Percentiles rank a stretch among this genome's conserved stretches.
Evolutionary conservation across 2,329 filamentous ascomycete genomes (phyloP).

Genomic region (Hymenoscyphus occultus): DNA sequence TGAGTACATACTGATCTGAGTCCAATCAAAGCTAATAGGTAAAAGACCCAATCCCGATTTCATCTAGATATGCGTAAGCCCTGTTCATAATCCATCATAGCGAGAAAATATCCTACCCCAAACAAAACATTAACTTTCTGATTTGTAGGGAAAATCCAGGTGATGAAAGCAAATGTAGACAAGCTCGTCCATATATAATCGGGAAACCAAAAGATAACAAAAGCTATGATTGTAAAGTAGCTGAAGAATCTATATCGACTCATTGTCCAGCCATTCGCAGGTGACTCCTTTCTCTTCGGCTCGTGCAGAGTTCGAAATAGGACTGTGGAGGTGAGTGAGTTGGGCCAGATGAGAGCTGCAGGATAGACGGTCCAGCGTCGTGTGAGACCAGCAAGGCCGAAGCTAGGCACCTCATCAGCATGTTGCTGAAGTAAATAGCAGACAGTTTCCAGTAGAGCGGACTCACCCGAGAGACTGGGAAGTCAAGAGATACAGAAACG

Average conservation of each 20-base stretch:
- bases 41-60: slow-evolving; percentile 61
- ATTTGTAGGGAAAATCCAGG: slow-evolving; percentile 67
- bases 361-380: slow-evolving; percentile 56
- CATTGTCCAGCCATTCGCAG: slow-evolving; percentile 54
- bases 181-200: slow-evolving; percentile 64
- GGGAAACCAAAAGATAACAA: slow-evolving; percentile 42
- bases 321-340: slow-evolving; percentile 18
- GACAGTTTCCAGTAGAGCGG: neutral
- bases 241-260: slow-evolving; percentile 38
- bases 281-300: slow-evolving; percentile 47
- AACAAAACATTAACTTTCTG: slow-evolving; percentile 68
- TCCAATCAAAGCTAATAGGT: slow-evolving; percentile 75
- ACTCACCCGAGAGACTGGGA: slow-evolving; percentile 53
- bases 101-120: slow-evolving; percentile 56
- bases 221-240: slow-evolving; percentile 49
- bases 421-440: neutral
- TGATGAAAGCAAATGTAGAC: slow-evolving; percentile 66
- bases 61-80: slow-evolving; percentile 13
- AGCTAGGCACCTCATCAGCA: slow-evolving; percentile 45
- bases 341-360: slow-evolving; percentile 21
- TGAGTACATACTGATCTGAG: slow-evolving; percentile 24
- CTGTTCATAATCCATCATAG: slow-evolving; percentile 47
- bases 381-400: slow-evolving; percentile 57
- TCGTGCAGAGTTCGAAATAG: slow-evolving; percentile 53
- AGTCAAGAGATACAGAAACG: slow-evolving; percentile 58